A percentile compares a stretch with the other conserved stretches of the same genome.
phyloP scores from a whole-genome alignment of 1,284 basidiomycete genomes.

The Rhodotorula sp. region DNA sequence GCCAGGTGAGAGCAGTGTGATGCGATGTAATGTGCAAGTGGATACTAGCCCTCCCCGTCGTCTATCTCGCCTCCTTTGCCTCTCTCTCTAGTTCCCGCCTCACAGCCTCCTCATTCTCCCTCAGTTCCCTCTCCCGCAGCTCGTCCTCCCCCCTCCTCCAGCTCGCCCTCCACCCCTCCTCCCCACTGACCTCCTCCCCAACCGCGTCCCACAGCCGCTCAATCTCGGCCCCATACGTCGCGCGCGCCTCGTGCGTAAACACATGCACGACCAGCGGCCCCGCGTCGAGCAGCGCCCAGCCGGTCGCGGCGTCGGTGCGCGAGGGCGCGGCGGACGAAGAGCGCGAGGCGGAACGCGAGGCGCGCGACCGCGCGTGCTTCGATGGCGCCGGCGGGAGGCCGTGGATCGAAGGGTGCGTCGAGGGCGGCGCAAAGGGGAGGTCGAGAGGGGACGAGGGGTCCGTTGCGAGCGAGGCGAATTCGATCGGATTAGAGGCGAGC shows the following conservation, averaged over 20 bases:
- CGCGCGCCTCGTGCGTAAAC: conserved; percentile 43
- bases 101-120: neutral
- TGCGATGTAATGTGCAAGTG: too few species aligned
- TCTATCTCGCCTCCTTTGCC: neutral
- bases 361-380: conserved; percentile 32
- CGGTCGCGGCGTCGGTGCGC: conserved; percentile 24
- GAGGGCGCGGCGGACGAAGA: conserved; percentile 5
- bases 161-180: neutral
- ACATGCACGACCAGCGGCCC: conserved; percentile 46
- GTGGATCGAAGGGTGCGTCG: conserved; percentile 21
- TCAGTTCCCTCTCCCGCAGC: neutral
- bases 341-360: conserved; percentile 3
- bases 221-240: conserved; percentile 38
- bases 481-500: conserved; percentile 36
- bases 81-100: conserved; percentile 1
- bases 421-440: conserved; percentile 31
- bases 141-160: neutral
- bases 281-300: conserved; percentile 46
- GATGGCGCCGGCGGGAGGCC: conserved; percentile 30
- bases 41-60: too few species aligned
- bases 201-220: conserved; percentile 41
- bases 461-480: neutral
- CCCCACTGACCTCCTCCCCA: conserved; percentile 15
- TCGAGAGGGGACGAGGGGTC: neutral
- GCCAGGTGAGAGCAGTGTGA: too few species aligned